These are phyloP conservation scores for Madurella fahalii DNA, from an alignment of 2,329 filamentous ascomycete species.

Conservation along the genomic window DNA sequence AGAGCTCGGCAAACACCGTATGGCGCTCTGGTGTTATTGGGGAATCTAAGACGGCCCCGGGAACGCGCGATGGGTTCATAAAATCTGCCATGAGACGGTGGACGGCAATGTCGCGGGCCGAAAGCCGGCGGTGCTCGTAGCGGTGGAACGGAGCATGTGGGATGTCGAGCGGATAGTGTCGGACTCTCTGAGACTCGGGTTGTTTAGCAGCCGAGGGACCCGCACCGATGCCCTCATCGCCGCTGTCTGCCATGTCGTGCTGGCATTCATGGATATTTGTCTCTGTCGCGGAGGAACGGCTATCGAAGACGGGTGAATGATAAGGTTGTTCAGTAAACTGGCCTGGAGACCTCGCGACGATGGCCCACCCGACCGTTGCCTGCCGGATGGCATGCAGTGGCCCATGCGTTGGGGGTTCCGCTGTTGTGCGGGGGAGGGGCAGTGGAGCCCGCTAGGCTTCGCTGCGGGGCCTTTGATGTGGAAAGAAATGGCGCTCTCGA, in stretches of 20 bases:
- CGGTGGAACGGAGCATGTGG: constrained; percentile 30
- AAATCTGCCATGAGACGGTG: constrained; percentile 32
- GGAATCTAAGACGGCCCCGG: background rate
- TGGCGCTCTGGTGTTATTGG: background rate
- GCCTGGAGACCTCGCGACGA: no score
- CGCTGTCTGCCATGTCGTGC: background rate
- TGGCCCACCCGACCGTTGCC: no score
- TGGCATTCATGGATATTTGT: background rate
- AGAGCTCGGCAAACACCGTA: background rate
- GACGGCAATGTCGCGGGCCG: constrained; percentile 31
- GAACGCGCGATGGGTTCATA: constrained; percentile 24
- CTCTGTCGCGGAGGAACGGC: background rate
- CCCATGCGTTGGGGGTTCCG: no score
- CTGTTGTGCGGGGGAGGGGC: no score
- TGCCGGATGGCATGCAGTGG: no score
- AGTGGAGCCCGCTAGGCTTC: no score
- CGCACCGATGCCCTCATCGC: background rate
- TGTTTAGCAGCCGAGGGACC: background rate
- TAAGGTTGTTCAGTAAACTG: no score
- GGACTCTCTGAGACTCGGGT: background rate
- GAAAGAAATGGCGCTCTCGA: no score
- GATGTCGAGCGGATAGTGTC: constrained; percentile 35
- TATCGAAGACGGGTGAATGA: no score
- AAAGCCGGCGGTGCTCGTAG: constrained; percentile 33
- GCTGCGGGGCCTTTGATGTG: no score